Evolutionary conservation across 2,329 filamentous ascomycete species (phyloP).

Genomic region (Fusarium bulbicola): DNA sequence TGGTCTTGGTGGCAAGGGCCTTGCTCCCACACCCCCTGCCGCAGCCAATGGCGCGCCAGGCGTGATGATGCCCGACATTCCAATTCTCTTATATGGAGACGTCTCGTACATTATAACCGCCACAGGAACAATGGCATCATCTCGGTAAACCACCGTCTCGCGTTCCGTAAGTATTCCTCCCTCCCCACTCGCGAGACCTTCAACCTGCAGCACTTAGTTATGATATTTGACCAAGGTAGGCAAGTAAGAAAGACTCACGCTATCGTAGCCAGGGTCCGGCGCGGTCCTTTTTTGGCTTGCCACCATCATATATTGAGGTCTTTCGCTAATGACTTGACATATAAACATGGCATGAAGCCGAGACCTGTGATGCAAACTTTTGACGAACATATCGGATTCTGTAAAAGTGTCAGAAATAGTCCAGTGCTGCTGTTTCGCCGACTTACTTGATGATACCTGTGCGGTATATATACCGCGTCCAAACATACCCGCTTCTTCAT

Average conservation of each 20-base stretch:
- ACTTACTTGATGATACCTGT: background rate
- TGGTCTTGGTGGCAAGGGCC: no score
- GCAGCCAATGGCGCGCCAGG: no score
- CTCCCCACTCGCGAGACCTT: background rate
- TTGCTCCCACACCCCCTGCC: no score
- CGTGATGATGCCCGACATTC: no score
- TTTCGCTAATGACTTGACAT: background rate
- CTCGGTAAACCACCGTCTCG: conserved; percentile 9
- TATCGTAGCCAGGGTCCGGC: background rate
- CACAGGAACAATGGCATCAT: conserved; percentile 16
- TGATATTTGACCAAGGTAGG: rapidly evolving
- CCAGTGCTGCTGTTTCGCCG: rapidly evolving
- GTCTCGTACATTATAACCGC: background rate
- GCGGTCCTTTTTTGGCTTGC: background rate
- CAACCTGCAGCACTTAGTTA: background rate
- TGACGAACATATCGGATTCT: conserved; percentile 9
- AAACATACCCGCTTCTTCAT: background rate
- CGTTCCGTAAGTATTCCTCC: background rate
- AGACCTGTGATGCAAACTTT: background rate
- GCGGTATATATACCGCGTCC: background rate
- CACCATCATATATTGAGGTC: background rate
- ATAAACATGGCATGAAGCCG: background rate
- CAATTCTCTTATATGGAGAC: background rate
- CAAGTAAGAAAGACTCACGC: background rate
- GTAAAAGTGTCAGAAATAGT: background rate